Percentiles rank a stretch among this genome's conserved stretches.
Conservation (phyloP, 2,329 filamentous ascomycete genomes). For the Aspergillus spinulosporus region DNA sequence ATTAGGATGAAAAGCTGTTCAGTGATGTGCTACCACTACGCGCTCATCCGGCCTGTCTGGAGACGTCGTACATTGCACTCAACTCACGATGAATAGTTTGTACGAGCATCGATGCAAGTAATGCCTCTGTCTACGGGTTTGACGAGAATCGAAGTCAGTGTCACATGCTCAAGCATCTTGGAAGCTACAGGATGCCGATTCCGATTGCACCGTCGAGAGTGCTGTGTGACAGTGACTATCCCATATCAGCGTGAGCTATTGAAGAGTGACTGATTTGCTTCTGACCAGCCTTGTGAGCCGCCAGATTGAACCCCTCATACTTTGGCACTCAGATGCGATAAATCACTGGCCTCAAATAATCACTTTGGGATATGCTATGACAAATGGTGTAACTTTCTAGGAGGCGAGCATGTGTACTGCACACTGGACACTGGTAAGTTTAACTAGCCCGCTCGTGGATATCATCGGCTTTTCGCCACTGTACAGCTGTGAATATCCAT, state of each 20-base stretch:
- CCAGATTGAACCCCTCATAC: no score
- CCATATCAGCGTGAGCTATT: not conserved
- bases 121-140: not conserved
- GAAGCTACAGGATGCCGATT: not conserved
- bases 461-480: no score
- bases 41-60: not conserved
- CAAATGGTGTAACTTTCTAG: not conserved
- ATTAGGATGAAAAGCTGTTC: not conserved
- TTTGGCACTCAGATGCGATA: no score
- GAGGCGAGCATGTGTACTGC: not conserved
- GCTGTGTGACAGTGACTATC: not conserved
- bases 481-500: no score
- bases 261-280: not conserved
- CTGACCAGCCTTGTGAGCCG: not conserved
- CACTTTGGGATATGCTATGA: not conserved
- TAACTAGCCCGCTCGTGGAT: not conserved
- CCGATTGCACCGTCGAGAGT: slow-evolving; percentile 1
- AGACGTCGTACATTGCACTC: not conserved
- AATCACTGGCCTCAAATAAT: not conserved
- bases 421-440: not conserved
- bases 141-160: slow-evolving; percentile 6
- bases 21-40: slow-evolving; percentile 7
- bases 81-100: not conserved
- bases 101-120: slow-evolving; percentile 3
- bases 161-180: not conserved